Evolutionary conservation across 192 early-diverging fungal genomes (phyloP), one percentile per base, ranked within the genome.

Genomic region (Lobosporangium transversale): DNA sequence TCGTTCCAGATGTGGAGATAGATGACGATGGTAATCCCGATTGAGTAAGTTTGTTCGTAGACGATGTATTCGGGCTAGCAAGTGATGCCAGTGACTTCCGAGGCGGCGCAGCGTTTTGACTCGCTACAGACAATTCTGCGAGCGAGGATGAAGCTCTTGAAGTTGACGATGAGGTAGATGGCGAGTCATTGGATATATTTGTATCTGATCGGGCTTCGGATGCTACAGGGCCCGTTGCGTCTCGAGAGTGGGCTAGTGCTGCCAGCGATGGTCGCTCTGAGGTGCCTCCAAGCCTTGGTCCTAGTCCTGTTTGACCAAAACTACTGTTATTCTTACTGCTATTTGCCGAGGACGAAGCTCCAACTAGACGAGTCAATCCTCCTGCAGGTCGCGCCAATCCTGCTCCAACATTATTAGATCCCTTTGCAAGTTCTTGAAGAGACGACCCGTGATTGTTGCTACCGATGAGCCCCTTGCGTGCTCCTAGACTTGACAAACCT

Each of bases 381-480:
- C 57, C 57, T 50, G 33, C 45, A 1, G 59, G 4, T 51, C 48
- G 29, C 20, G 60, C 3, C 23, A 17, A 26, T 45, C 57, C 43
- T 17, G 37, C 23, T 35, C 53, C 53, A 27, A 32, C 0, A 30
- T 20, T 23, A 24, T n/a, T 37, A 11, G 43, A 37, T 26, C 31
- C 45, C 52, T 31, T 62, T 2, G 60, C 60, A 37, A 52, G 49
- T 30, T 62, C 48, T 35, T 49, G 48, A 37, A 62, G 33, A n/a
- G 60, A 62, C 1, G 60, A 27, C 26, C 35, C 29, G 6, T 18
- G 31, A 10, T 29, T 26, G 23, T 32, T 37, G 23, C 8, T n/a
- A n/a, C n/a, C n/a, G n/a, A n/a, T 17, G 18, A 8, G 3, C 36
- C 36, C 47, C 20, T 48, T 50, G 18, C 58, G 29, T 1, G 49